Evolutionary conservation across 1,139 yeast genomes (phyloP).

Genomic region (Suhomyces bolitotheri): DNA sequence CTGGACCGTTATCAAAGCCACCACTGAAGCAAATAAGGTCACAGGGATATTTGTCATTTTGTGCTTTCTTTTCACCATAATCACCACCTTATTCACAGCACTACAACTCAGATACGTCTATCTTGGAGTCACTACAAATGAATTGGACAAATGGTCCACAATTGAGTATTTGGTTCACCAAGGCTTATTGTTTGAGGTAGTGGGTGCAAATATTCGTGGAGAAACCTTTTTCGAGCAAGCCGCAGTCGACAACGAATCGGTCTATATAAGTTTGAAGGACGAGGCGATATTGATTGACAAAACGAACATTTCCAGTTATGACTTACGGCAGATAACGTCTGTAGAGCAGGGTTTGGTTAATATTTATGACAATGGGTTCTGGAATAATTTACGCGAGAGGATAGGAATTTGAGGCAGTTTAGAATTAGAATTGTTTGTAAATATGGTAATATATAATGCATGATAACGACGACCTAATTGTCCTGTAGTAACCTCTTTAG

Average conservation of each 20-base stretch:
- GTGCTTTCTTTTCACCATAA: slow-evolving; percentile 52
- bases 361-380: slow-evolving; percentile 68
- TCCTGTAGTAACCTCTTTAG: not conserved
- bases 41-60: slow-evolving; percentile 56
- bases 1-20: slow-evolving; percentile 30
- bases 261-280: slow-evolving; percentile 32
- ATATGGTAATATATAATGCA: no score
- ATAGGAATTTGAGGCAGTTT: slow-evolving; percentile 6
- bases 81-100: slow-evolving; percentile 56
- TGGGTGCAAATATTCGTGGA: slow-evolving; percentile 9
- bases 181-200: slow-evolving; percentile 29
- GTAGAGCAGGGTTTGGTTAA: slow-evolving; percentile 54
- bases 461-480: no score
- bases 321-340: slow-evolving; percentile 31
- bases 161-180: slow-evolving; percentile 58
- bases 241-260: slow-evolving; percentile 14
- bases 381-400: slow-evolving; percentile 44
- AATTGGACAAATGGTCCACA: slow-evolving; percentile 78
- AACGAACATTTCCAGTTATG: slow-evolving; percentile 14
- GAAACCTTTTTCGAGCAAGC: slow-evolving; percentile 25
- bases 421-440: not conserved
- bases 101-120: slow-evolving; percentile 65
- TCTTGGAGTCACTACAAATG: slow-evolving; percentile 91
- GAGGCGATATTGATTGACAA: slow-evolving; percentile 23
- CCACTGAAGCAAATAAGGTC: slow-evolving; percentile 38